A percentile compares a stretch with the other conserved stretches of the same genome.
These are phyloP conservation scores for Aspergillus flavus DNA, from an alignment of 2,329 filamentous ascomycete genomes.

Conservation along the genomic window DNA sequence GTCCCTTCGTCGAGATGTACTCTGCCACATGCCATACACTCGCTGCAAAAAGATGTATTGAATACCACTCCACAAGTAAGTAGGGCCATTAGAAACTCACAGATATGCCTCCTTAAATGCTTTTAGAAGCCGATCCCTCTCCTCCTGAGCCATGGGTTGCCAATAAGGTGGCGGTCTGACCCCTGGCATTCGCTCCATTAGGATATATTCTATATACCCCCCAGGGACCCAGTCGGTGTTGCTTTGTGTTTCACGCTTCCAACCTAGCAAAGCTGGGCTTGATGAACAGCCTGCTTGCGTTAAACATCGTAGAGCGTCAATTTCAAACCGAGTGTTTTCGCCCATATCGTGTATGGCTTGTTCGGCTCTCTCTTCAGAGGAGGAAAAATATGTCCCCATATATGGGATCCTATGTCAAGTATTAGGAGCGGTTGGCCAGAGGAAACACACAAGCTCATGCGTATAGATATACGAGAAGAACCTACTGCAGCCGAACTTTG, in stretches of 20 bases:
- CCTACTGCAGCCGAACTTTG: background rate
- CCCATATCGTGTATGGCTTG: background rate
- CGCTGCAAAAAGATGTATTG: background rate
- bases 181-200: background rate
- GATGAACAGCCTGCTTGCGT: background rate
- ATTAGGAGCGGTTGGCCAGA: background rate
- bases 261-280: background rate
- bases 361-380: background rate
- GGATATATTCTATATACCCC: background rate
- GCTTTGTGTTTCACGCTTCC: background rate
- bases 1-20: too few species aligned
- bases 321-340: background rate
- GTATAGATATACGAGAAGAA: background rate
- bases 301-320: background rate
- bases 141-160: background rate
- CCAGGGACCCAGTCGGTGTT: background rate
- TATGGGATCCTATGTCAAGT: background rate
- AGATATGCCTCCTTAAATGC: background rate
- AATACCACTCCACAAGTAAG: background rate
- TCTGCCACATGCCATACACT: background rate
- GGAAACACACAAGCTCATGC: too few species aligned
- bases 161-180: background rate
- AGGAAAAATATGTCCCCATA: background rate
- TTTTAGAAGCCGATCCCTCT: background rate
- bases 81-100: background rate